These are phyloP conservation scores for Colletotrichum gloeosporioides DNA, from an alignment of 2,329 filamentous ascomycete genomes.

Conservation along the genomic window DNA sequence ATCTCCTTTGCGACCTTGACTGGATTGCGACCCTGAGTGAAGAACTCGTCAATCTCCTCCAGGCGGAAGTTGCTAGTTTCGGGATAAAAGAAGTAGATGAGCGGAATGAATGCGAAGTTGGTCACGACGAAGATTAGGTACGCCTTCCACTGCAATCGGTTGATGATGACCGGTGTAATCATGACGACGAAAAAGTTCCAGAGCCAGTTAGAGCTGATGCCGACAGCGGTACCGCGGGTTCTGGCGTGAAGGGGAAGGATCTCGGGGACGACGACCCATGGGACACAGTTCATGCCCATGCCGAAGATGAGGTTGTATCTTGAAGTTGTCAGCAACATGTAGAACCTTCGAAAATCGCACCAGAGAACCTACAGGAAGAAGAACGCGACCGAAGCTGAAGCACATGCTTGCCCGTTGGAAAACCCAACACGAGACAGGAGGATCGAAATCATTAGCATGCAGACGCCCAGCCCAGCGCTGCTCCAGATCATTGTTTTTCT, in stretches of 20 bases:
- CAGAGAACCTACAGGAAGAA: conserved; percentile 33
- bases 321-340: neutral
- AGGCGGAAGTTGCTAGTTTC: conserved; percentile 56
- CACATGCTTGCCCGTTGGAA: conserved; percentile 17
- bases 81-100: conserved; percentile 53
- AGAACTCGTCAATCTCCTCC: conserved; percentile 58
- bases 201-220: conserved; percentile 40
- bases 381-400: conserved; percentile 37
- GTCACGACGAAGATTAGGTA: conserved; percentile 58
- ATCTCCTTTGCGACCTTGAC: conserved; percentile 18
- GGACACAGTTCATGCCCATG: conserved; percentile 34
- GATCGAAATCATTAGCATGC: conserved; percentile 42
- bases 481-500: conserved; percentile 50
- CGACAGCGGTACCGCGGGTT: conserved; percentile 36
- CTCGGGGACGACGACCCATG: conserved; percentile 43
- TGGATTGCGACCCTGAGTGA: conserved; percentile 29
- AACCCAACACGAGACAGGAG: conserved; percentile 29
- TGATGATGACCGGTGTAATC: conserved; percentile 56
- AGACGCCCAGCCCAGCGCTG: conserved; percentile 34
- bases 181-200: conserved; percentile 48
- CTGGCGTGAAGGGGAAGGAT: conserved; percentile 37
- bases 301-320: conserved; percentile 34
- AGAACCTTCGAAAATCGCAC: no score
- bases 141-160: conserved; percentile 52
- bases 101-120: conserved; percentile 48